These are phyloP conservation scores for Amphibolis antarctica DNA, from an alignment of 106 monocot genomes.

Conservation along the genomic window DNA sequence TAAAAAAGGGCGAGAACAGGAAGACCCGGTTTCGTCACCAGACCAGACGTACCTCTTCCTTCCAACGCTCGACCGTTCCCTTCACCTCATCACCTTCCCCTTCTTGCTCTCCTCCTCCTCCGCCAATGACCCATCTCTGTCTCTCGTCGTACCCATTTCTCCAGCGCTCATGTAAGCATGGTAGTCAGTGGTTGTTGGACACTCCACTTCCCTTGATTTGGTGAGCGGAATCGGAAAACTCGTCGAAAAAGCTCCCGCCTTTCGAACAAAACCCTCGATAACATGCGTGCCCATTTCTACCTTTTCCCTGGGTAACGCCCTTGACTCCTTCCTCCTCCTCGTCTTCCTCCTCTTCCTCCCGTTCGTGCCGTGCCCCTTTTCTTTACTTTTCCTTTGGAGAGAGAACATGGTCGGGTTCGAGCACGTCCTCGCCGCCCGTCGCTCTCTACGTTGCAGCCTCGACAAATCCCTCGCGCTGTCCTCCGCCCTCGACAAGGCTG, in stretches of 20 bases:
- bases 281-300: background rate
- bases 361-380: background rate
- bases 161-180: too few species aligned
- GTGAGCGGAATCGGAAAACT: background rate
- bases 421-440: slow-evolving; percentile 44
- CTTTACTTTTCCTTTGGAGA: background rate
- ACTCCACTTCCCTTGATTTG: too few species aligned
- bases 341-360: background rate
- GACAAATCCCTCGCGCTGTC: slow-evolving; percentile 34
- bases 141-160: too few species aligned
- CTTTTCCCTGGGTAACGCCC: background rate
- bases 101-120: too few species aligned
- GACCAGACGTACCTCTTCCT: too few species aligned
- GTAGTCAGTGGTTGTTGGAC: too few species aligned
- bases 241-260: background rate
- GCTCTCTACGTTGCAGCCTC: slow-evolving; percentile 26
- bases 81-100: too few species aligned
- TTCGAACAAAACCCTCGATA: background rate
- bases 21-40: too few species aligned
- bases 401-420: background rate
- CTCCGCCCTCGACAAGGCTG: slow-evolving; percentile 16
- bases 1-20: too few species aligned
- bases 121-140: too few species aligned
- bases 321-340: background rate
- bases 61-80: too few species aligned